Conservation (phyloP, 768 basidiomycete genomes). For the Leccinum barrowsii region DNA sequence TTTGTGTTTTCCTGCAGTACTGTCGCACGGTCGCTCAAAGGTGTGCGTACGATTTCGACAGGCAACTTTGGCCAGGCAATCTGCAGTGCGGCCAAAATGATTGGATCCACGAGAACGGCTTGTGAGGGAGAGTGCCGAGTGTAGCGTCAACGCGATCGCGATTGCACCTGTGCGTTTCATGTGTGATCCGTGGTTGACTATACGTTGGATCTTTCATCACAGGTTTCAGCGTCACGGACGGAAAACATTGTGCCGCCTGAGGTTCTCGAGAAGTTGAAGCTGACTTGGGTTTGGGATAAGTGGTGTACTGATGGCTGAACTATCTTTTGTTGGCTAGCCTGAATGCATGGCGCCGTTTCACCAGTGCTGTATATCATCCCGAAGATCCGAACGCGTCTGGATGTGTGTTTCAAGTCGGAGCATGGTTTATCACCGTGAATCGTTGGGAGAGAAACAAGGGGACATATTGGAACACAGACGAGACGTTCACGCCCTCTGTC, state of each 20-base stretch:
- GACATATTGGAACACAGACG: constrained; percentile 83
- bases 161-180: constrained; percentile 74
- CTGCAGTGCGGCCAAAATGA: constrained; percentile 95
- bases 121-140: constrained; percentile 88
- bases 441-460: constrained; percentile 93
- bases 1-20: too few relatives aligned
- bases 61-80: constrained; percentile 97
- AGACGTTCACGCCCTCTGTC: constrained; percentile 90
- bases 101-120: constrained; percentile 91
- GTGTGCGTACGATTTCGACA: constrained; percentile 21
- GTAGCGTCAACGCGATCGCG: constrained; percentile 79
- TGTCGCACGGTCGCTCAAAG: too few relatives aligned
- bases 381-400: constrained; percentile 77
- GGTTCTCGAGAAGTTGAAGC: constrained; percentile 80
- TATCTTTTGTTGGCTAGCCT: constrained; percentile 41
- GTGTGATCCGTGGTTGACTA: too few relatives aligned
- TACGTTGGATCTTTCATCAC: too few relatives aligned
- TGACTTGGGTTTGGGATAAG: constrained; percentile 22
- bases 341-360: constrained; percentile 85
- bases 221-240: constrained; percentile 58
- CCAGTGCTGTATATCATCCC: constrained; percentile 75
- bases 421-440: constrained; percentile 86
- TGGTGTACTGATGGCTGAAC: background rate
- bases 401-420: constrained; percentile 83
- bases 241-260: constrained; percentile 85